These are phyloP conservation scores for Pythium aphanidermatum DNA, from an alignment of 352 stramenopile species.

Conservation along the genomic window DNA sequence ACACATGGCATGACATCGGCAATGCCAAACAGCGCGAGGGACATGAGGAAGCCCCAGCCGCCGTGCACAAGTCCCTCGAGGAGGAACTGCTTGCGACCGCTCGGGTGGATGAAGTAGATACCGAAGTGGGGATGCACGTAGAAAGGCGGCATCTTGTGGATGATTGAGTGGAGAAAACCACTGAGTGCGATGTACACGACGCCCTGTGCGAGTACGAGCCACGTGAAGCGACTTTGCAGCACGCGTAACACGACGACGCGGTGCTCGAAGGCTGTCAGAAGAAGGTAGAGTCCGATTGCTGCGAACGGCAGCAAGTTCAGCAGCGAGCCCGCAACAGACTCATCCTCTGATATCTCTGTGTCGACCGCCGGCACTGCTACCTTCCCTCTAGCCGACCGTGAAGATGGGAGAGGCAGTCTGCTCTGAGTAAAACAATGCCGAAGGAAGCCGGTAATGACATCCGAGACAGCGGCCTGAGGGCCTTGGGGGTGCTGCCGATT, in stretches of 20 bases:
- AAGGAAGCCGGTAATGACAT: constrained; percentile 4
- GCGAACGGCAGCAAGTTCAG: constrained; percentile 37
- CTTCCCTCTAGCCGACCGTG: neutral
- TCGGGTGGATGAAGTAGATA: constrained; percentile 58
- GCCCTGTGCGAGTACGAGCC: constrained; percentile 41
- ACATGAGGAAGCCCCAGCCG: constrained; percentile 58
- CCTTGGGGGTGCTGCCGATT: too few species aligned
- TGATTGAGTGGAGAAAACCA: constrained; percentile 56
- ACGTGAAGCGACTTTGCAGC: constrained; percentile 36
- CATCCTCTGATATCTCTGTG: constrained; percentile 1
- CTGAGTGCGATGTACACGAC: constrained; percentile 60
- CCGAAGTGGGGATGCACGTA: constrained; percentile 48
- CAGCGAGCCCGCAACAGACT: constrained; percentile 5
- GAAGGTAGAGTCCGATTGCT: constrained; percentile 29
- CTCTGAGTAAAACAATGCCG: constrained; percentile 1
- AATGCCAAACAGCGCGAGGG: constrained; percentile 41
- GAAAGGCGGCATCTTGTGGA: constrained; percentile 40
- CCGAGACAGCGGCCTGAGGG: too few species aligned
- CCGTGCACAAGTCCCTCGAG: constrained; percentile 57
- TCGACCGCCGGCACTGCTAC: neutral
- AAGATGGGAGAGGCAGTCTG: neutral
- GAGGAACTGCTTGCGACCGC: constrained; percentile 54
- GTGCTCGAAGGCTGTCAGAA: constrained; percentile 33
- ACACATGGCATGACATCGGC: constrained; percentile 34
- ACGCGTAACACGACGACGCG: constrained; percentile 27